These are phyloP conservation scores for Aureobasidium sp. DNA, from an alignment of 2,329 filamentous ascomycete species.

Conservation along the genomic window DNA sequence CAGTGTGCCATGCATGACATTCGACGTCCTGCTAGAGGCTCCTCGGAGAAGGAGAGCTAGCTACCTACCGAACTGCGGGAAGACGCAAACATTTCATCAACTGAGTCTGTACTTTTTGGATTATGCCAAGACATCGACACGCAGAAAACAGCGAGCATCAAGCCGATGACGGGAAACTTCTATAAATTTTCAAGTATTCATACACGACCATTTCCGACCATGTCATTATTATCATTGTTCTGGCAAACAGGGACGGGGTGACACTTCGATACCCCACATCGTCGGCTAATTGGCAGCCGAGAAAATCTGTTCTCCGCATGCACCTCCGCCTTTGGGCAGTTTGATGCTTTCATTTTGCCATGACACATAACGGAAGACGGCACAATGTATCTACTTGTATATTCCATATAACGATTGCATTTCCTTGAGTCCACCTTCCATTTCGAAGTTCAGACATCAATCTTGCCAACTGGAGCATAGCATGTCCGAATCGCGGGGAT, in stretches of 20 bases:
- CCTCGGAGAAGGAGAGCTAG: no score
- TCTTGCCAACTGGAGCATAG: not conserved
- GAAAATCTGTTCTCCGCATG: not conserved
- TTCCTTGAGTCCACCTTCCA: not conserved
- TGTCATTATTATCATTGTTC: no score
- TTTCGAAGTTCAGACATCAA: not conserved
- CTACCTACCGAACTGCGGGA: no score
- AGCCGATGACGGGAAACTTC: no score
- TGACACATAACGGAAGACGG: conserved; percentile 1
- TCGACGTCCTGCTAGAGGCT: no score
- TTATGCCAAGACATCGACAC: no score
- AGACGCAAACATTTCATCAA: no score
- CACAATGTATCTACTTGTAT: not conserved
- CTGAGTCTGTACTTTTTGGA: no score
- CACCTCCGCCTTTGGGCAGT: not conserved
- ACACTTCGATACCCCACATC: not conserved
- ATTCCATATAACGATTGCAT: not conserved
- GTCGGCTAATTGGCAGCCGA: conserved; percentile 2
- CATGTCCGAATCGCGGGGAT: not conserved
- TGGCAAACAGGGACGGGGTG: not conserved
- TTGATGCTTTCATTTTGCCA: not conserved
- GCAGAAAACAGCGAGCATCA: no score
- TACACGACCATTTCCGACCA: no score
- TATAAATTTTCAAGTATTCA: no score
- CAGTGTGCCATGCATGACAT: no score